Conservation (phyloP, 2,329 filamentous ascomycete species). For the Hymenoscyphus repandus region DNA sequence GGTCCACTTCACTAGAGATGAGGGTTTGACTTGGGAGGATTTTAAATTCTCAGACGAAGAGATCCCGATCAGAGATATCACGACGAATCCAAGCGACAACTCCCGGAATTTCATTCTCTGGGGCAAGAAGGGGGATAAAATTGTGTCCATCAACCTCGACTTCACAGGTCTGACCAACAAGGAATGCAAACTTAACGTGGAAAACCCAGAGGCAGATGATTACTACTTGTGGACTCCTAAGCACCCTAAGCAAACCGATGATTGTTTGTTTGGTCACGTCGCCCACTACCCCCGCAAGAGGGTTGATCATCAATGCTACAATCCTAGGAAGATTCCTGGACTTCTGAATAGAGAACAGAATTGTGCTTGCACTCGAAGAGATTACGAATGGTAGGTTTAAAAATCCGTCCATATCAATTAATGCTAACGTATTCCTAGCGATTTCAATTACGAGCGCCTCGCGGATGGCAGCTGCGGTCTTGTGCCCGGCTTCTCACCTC, state of each 20-base stretch:
- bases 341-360: conserved; percentile 66
- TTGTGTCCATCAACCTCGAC: conserved; percentile 79
- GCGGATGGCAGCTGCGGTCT: conserved; percentile 71
- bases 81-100: conserved; percentile 81
- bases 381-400: conserved; percentile 80
- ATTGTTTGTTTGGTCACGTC: conserved; percentile 89
- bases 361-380: conserved; percentile 76
- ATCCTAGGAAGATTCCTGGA: conserved; percentile 65
- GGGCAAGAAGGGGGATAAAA: conserved; percentile 56
- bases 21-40: conserved; percentile 73
- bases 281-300: conserved; percentile 90
- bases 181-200: conserved; percentile 64
- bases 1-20: conserved; percentile 73
- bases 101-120: conserved; percentile 91
- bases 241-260: conserved; percentile 71
- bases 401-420: not conserved
- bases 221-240: conserved; percentile 85
- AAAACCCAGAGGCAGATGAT: conserved; percentile 55
- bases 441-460: conserved; percentile 87
- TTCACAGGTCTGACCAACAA: conserved; percentile 75
- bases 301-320: conserved; percentile 72
- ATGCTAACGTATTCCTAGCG: conserved; percentile 45
- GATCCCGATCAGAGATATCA: conserved; percentile 72
- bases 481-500: conserved; percentile 65
- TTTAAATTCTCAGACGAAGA: conserved; percentile 69